phyloP scores from a whole-genome alignment of 2,329 filamentous ascomycete species.

The Byssothecium circinans region DNA sequence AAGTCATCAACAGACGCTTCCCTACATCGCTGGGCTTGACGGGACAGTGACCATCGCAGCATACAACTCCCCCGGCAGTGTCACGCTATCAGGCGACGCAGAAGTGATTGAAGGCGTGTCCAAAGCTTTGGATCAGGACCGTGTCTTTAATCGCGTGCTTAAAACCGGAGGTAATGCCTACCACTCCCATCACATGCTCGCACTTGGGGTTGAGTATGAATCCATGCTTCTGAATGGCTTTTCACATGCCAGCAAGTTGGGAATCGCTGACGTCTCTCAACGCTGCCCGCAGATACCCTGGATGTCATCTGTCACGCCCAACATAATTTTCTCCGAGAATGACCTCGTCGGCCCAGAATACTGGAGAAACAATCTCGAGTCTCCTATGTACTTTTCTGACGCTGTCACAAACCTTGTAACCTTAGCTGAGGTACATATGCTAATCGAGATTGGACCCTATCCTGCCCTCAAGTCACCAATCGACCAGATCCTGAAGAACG shows the following conservation, averaged over 20 bases:
- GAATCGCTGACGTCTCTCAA: not conserved
- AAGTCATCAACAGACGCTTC: not conserved
- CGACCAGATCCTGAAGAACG: slow-evolving; percentile 19
- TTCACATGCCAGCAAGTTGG: no score
- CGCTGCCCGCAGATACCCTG: slow-evolving; percentile 2
- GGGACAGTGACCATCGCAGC: slow-evolving; percentile 17
- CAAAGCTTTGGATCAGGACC: not conserved
- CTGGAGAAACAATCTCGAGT: slow-evolving; percentile 23
- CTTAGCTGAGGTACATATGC: not conserved
- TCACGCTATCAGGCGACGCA: slow-evolving; percentile 26
- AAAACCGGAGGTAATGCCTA: slow-evolving; percentile 28
- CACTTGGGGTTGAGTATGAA: slow-evolving; percentile 15
- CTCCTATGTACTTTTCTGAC: slow-evolving; percentile 18
- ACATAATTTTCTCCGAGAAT: not conserved
- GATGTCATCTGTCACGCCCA: slow-evolving; percentile 15
- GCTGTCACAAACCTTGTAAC: slow-evolving; percentile 1
- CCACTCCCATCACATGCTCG: slow-evolving; percentile 30
- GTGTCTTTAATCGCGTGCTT: slow-evolving; percentile 13
- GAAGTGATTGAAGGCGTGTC: slow-evolving; percentile 4
- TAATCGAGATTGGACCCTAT: slow-evolving; percentile 11
- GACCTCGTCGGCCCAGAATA: slow-evolving; percentile 6
- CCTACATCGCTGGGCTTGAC: slow-evolving; percentile 9
- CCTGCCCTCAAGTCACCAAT: slow-evolving; percentile 2
- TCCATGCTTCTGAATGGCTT: not conserved
- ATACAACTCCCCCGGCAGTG: slow-evolving; percentile 25